Base-by-base conservation (phyloP, 2,329 filamentous ascomycete genomes). In the Huntiella abstrusa region DNA sequence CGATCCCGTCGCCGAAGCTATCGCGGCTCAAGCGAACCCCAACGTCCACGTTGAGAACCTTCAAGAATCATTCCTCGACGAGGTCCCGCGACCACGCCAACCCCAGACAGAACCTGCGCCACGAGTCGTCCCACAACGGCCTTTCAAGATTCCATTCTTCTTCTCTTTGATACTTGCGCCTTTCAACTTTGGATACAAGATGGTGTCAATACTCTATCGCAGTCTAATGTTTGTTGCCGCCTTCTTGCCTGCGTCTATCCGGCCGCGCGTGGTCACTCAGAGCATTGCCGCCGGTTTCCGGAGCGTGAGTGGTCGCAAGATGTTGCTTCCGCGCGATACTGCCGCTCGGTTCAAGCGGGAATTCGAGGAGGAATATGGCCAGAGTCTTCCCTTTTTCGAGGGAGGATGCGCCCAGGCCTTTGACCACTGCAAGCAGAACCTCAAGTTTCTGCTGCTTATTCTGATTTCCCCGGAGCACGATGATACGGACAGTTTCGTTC, bases 401-500 rank as follows among this genome's bases (percentile, higher is more conserved):
- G 82, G 81, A 44, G 86, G 88, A 4, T 91, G 96, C 57, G 87
- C 92, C 4, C 83, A 93, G 62, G 86, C 87, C 0, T 75, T 94
- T 51, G 91, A 98, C 57, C 64, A 80, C 34, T 86, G 88, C 4
- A 95, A 96, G 65, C 79, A 77, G 54, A 85, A 96, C 33, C 70
- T 95, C 47, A 92, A 92, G 58, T 94, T 92, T 58, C 67, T 98
- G 11, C 63, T 96, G n/a, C 80, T 95, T 12, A 66, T 96, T 4
- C 71, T 98, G 12, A 65, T 94, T 45, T 92, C 87, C 1, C 85
- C 87, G 0, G 91, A 96, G 61, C 88, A 98, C 60, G 91, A 98
- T 57, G 86, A 96, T 55, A 96, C 83, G 1, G 71, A 76, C 16
- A 68, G 72, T 1, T 98, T 93, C 63, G 75, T 87, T 50, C 75